phyloP scores from a whole-genome alignment of 129 eudicot species.

The Ambrosia artemisiifolia region DNA sequence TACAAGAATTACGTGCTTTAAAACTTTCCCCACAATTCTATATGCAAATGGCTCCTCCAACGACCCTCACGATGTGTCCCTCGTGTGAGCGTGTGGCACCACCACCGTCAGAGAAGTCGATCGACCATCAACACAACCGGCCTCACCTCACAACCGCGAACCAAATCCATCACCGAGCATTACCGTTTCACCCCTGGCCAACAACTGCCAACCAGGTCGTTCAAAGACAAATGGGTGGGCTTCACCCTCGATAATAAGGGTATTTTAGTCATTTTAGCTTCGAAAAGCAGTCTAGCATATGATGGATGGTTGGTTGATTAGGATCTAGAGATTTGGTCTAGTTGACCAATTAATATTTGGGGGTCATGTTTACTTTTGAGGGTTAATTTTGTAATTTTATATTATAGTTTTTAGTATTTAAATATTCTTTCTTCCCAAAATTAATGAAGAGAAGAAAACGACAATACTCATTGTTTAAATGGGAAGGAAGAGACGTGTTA shows the following conservation, averaged over 20 bases:
- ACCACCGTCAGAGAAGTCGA: conserved; percentile 36
- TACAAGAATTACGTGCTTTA: conserved; percentile 77
- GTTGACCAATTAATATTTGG: conserved; percentile 23
- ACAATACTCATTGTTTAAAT: conserved; percentile 16
- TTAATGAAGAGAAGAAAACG: conserved; percentile 4
- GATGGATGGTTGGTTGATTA: conserved; percentile 20
- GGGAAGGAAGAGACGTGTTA: conserved; percentile 33
- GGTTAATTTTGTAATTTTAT: conserved; percentile 33
- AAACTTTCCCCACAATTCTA: conserved; percentile 89
- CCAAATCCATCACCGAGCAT: conserved; percentile 39
- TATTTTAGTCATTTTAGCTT: conserved; percentile 16
- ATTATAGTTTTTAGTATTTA: background rate
- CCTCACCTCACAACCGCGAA: conserved; percentile 5
- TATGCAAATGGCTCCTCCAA: conserved; percentile 97
- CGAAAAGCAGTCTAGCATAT: background rate
- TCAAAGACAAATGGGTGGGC: conserved; percentile 43
- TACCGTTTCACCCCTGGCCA: conserved; percentile 64
- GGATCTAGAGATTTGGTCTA: conserved; percentile 30
- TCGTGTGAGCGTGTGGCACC: conserved; percentile 89
- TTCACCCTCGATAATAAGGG: conserved; percentile 46
- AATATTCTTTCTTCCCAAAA: conserved; percentile 17
- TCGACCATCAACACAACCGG: conserved; percentile 24
- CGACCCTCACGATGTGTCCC: conserved; percentile 96
- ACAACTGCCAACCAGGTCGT: conserved; percentile 26
- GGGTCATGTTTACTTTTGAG: conserved; percentile 23